Base-by-base conservation (phyloP, 495 filamentous ascomycete genomes). In the Neurospora africana region DNA sequence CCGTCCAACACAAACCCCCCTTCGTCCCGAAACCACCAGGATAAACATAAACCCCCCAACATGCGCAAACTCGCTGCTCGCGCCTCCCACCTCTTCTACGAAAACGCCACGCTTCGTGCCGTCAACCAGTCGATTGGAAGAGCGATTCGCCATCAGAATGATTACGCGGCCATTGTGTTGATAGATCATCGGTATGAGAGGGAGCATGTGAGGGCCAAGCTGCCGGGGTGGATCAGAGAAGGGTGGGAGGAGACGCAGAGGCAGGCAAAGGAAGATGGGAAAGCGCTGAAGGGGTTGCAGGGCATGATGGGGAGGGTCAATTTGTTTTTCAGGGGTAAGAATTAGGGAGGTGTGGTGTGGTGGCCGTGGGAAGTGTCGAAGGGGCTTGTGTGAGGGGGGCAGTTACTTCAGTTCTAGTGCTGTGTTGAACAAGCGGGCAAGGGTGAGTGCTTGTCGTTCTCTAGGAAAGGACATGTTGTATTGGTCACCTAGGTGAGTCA, bases 111-210 rank as follows among this genome's bases (percentile, higher is more conserved):
- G 81, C 97, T 99, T 93, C 86, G 95, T 53, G 93, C 95, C 17
- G 96, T 99, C 47, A 99, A 99, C 79, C 95, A 99, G 83, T 93
- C 92, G 76, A 93, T 99, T 74, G 95, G 95, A 4, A 85, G 95
- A 72, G 95, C 94, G 2, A 97, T 99, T 74, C 84, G 95, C 41
- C 95, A 99, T 81, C 87, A 86, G 17, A 86, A 87, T 43, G 95
- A 99, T 75, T 98, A 96, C 81, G 96, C 96, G 2, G 89, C 91
- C 21, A 98, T 99, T 68, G 80, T 97, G 43, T 85, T 99, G 75
- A 82, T 97, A 37, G 95, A 99, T 75, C 84, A 86, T 74, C 83
- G 95, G 69, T 99, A 94, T 82, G 85, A 83, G 36, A 86, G 81
- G 37, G 82, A 88, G 17, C 84, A 90, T 67, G 92, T 97, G 70